phyloP scores from a whole-genome alignment of 2,329 filamentous ascomycete genomes.

The Penicillium sp. region DNA sequence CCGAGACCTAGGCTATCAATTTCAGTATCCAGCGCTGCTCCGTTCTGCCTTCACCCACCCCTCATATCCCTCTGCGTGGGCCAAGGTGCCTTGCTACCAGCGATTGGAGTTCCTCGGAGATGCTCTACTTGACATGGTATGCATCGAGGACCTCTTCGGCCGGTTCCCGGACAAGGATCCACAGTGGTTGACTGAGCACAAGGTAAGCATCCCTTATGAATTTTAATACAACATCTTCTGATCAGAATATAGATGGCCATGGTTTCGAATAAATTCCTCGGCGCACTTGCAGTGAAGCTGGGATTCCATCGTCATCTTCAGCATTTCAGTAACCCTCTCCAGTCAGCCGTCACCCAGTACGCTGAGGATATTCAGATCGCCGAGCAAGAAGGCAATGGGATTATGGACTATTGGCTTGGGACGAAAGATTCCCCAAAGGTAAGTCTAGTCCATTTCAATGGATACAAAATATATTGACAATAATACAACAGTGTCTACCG shows the following conservation, averaged over 20 bases:
- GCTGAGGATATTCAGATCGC: conserved; percentile 37
- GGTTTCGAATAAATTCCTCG: conserved; percentile 93
- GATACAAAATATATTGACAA: not conserved
- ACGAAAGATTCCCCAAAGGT: conserved; percentile 46
- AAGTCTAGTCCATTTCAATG: not conserved
- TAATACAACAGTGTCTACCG: conserved; percentile 57
- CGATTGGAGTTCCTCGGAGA: conserved; percentile 91
- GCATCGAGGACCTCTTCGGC: conserved; percentile 78
- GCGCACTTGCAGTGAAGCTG: conserved; percentile 74
- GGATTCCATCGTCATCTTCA: conserved; percentile 73
- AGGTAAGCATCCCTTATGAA: conserved; percentile 46
- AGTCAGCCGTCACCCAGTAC: conserved; percentile 52
- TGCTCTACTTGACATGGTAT: conserved; percentile 80
- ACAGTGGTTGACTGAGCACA: conserved; percentile 97
- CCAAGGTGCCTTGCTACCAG: conserved; percentile 84
- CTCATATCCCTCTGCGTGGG: conserved; percentile 72
- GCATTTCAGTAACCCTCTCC: conserved; percentile 39
- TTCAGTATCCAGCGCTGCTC: conserved; percentile 72
- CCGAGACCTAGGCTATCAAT: conserved; percentile 61
- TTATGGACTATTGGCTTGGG: conserved; percentile 46
- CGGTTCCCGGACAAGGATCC: conserved; percentile 77
- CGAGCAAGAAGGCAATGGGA: conserved; percentile 31
- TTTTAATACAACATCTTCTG: conserved; percentile 1
- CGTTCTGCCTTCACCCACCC: conserved; percentile 86
- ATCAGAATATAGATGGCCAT: conserved; percentile 71